Conservation (phyloP, 129 eudicot species). For the Smallanthus sonchifolius region DNA sequence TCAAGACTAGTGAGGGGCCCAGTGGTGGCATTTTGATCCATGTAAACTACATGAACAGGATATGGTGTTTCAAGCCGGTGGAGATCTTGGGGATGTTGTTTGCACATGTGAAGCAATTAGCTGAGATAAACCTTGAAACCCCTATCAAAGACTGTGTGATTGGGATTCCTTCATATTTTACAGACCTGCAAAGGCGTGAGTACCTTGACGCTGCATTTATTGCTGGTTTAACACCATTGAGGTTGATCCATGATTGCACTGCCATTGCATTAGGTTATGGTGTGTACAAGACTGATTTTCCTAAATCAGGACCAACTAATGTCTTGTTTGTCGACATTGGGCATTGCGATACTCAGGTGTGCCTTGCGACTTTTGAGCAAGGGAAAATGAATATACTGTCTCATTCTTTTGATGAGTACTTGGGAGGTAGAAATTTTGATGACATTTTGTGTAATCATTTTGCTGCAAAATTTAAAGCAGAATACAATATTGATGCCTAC, state of each 20-base stretch:
- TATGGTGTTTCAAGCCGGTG: slow-evolving; percentile 53
- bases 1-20: slow-evolving; percentile 51
- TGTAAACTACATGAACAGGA: slow-evolving; percentile 46
- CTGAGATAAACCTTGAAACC: slow-evolving; percentile 63
- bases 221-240: slow-evolving; percentile 58
- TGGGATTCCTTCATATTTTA: slow-evolving; percentile 76
- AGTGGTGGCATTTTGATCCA: slow-evolving; percentile 70
- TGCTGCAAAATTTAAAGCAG: slow-evolving; percentile 49
- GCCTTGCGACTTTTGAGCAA: slow-evolving; percentile 60
- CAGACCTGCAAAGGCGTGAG: slow-evolving; percentile 64
- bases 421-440: slow-evolving; percentile 92
- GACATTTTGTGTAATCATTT: slow-evolving; percentile 59
- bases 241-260: slow-evolving; percentile 76
- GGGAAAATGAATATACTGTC: slow-evolving; percentile 64
- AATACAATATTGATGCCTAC: slow-evolving; percentile 56
- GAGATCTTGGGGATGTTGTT: slow-evolving; percentile 79
- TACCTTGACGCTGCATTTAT: slow-evolving; percentile 71
- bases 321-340: slow-evolving; percentile 84
- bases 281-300: slow-evolving; percentile 60
- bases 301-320: slow-evolving; percentile 29
- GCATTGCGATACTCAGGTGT: slow-evolving; percentile 79
- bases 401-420: slow-evolving; percentile 63
- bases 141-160: slow-evolving; percentile 58
- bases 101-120: slow-evolving; percentile 58
- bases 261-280: slow-evolving; percentile 90